These are phyloP conservation scores for Phylloporus sp. DNA, from an alignment of 768 basidiomycete genomes.

Conservation along the genomic window DNA sequence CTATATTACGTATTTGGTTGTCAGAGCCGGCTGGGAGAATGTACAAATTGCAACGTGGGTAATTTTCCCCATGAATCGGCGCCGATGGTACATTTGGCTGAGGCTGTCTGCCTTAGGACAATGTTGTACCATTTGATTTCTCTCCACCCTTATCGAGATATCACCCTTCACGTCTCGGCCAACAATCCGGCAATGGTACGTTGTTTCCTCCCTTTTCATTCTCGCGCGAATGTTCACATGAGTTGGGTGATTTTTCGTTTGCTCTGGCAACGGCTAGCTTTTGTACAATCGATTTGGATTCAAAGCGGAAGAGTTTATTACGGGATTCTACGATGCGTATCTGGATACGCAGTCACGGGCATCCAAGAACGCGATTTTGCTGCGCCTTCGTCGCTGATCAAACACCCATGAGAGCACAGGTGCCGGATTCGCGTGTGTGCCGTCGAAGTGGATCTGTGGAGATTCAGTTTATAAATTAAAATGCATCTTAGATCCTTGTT, in stretches of 20 bases:
- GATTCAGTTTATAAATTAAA: background rate
- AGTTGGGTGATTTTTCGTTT: background rate
- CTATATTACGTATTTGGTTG: conserved; percentile 80
- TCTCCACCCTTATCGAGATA: conserved; percentile 70
- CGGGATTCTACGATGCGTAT: conserved; percentile 78
- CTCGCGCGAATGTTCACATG: background rate
- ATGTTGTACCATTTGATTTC: conserved; percentile 77
- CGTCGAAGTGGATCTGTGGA: background rate
- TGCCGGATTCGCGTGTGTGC: background rate
- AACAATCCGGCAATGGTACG: conserved; percentile 77
- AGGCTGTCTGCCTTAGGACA: conserved; percentile 37
- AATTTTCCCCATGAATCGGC: background rate
- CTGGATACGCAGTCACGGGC: conserved; percentile 63
- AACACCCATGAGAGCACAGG: background rate
- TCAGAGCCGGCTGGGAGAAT: conserved; percentile 79
- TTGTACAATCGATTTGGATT: conserved; percentile 85
- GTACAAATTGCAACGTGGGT: conserved; percentile 69
- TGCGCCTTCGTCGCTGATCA: conserved; percentile 61
- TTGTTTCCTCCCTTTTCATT: background rate
- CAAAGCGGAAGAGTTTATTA: conserved; percentile 81
- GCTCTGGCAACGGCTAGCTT: conserved; percentile 38
- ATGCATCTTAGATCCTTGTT: background rate
- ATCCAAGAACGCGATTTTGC: conserved; percentile 77
- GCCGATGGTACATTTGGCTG: background rate
- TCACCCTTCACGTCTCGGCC: conserved; percentile 78